Conservation (phyloP, 2,329 filamentous ascomycete genomes). For the Fusarium setosum region DNA sequence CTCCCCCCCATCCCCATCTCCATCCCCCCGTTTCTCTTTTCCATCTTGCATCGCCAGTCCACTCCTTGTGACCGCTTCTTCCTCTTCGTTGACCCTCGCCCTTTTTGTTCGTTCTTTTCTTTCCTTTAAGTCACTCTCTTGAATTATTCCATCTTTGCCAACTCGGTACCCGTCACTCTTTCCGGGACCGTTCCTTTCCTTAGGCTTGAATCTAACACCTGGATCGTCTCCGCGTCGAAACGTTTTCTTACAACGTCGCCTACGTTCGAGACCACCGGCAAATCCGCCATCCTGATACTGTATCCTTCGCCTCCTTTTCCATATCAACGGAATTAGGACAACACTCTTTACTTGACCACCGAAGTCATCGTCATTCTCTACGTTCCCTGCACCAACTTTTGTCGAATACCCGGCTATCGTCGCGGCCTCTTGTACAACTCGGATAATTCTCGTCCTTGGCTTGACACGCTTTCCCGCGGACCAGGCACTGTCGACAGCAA, state of each 20-base stretch:
- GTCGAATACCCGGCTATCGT: constrained; percentile 20
- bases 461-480: constrained; percentile 21
- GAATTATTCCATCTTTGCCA: constrained; percentile 46
- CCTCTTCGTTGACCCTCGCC: constrained; percentile 48
- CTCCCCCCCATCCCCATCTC: constrained; percentile 51
- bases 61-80: constrained; percentile 54
- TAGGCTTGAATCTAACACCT: constrained; percentile 46
- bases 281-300: constrained; percentile 34
- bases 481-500: constrained; percentile 34
- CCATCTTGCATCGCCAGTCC: constrained; percentile 48
- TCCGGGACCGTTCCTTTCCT: constrained; percentile 60
- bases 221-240: constrained; percentile 29
- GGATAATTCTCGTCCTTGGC: constrained; percentile 21
- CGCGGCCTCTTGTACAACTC: constrained; percentile 18
- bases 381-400: constrained; percentile 30
- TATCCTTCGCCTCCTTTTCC: constrained; percentile 30
- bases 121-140: constrained; percentile 66
- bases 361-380: constrained; percentile 35
- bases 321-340: constrained; percentile 42
- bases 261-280: constrained; percentile 35
- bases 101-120: constrained; percentile 56
- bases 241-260: constrained; percentile 29
- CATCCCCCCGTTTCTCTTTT: constrained; percentile 50
- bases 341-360: constrained; percentile 45
- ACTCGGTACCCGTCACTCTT: constrained; percentile 63